Conservation (phyloP, 2,329 filamentous ascomycete genomes). For the Neonectria neomacrospora region DNA sequence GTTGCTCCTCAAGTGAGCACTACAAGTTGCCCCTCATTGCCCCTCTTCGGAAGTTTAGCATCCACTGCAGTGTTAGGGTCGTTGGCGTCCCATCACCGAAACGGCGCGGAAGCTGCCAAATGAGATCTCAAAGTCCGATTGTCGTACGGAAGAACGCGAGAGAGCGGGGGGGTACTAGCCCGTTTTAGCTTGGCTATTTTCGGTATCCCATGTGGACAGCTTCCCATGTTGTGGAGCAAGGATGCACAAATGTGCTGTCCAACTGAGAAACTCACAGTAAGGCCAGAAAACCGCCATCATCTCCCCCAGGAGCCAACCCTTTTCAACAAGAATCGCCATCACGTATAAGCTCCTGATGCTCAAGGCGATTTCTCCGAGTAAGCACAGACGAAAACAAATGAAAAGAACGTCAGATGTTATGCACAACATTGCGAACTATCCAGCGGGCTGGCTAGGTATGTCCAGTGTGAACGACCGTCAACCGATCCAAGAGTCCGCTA, state of each 20-base stretch:
- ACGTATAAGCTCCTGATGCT: not conserved
- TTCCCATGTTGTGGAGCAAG: not conserved
- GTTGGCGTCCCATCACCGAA: slow-evolving; percentile 11
- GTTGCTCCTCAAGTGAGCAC: not conserved
- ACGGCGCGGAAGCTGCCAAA: slow-evolving; percentile 29
- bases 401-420: no score
- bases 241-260: not conserved
- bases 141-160: slow-evolving; percentile 44
- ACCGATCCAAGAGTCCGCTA: slow-evolving; percentile 21
- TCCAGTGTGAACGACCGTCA: not conserved
- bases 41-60: slow-evolving; percentile 14
- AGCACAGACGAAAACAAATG: not conserved
- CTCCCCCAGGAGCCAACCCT: not conserved
- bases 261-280: not conserved
- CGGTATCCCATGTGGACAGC: not conserved
- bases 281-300: not conserved
- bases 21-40: slow-evolving; percentile 13
- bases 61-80: not conserved
- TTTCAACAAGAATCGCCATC: not conserved
- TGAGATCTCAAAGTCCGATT: slow-evolving; percentile 41
- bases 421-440: no score
- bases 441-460: not conserved
- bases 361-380: not conserved
- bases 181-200: slow-evolving; percentile 23
- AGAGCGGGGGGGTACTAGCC: slow-evolving; percentile 31